A percentile compares a stretch with the other conserved stretches of the same genome.
Conservation (phyloP, 768 basidiomycete genomes). For the Naganishia onofrii region DNA sequence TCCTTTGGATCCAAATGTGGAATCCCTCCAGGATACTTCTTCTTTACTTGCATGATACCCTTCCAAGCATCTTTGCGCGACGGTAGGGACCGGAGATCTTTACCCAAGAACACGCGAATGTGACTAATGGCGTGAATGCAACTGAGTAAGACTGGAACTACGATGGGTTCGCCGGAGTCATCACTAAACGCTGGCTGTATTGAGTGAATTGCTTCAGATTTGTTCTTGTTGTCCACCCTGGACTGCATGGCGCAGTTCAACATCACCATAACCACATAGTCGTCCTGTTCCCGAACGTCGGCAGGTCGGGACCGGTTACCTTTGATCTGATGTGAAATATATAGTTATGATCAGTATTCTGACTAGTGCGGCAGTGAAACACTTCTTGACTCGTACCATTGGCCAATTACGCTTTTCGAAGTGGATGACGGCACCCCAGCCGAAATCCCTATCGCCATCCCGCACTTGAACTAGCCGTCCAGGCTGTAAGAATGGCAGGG, state of each 20-base stretch:
- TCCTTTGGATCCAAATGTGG: conserved; percentile 82
- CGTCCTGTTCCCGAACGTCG: conserved; percentile 76
- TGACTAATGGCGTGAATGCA: conserved; percentile 83
- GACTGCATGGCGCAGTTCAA: conserved; percentile 69
- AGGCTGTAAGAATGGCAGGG: conserved; percentile 86
- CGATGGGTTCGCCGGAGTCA: conserved; percentile 70
- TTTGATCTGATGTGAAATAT: conserved; percentile 36
- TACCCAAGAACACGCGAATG: conserved; percentile 80
- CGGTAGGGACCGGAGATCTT: conserved; percentile 74
- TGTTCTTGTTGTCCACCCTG: conserved; percentile 58
- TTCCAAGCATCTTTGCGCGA: conserved; percentile 84
- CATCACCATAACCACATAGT: conserved; percentile 89
- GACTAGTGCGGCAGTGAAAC: not conserved
- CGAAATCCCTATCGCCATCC: conserved; percentile 82
- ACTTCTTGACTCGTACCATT: not conserved
- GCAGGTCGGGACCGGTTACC: conserved; percentile 61
- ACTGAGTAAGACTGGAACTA: conserved; percentile 82
- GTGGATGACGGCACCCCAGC: conserved; percentile 93
- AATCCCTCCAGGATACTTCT: conserved; percentile 83
- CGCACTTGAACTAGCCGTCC: conserved; percentile 91
- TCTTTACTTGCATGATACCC: conserved; percentile 83
- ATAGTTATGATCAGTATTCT: not conserved
- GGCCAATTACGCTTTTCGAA: conserved; percentile 68
- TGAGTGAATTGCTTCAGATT: conserved; percentile 63
- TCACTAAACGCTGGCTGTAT: conserved; percentile 68